These are phyloP conservation scores for Suillus placidus DNA, from an alignment of 768 basidiomycete genomes.

Conservation along the genomic window DNA sequence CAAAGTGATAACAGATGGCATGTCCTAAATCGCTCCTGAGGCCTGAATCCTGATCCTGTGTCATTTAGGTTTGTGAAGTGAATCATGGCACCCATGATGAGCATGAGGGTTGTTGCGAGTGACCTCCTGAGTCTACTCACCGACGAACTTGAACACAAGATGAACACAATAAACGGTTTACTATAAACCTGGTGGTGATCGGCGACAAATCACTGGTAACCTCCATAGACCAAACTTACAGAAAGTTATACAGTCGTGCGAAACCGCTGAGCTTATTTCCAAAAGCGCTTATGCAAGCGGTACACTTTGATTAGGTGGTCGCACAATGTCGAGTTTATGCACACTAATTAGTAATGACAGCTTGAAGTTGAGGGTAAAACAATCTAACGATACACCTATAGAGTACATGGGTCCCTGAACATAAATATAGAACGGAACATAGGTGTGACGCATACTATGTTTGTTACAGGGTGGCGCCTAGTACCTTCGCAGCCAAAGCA, in stretches of 20 bases:
- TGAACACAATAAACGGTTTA: neutral
- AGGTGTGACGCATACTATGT: neutral
- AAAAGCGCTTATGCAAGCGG: neutral
- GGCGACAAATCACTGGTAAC: neutral
- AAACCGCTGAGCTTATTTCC: neutral
- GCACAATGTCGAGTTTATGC: neutral
- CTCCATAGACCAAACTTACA: too few relatives aligned
- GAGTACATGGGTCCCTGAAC: neutral
- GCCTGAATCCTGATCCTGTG: neutral
- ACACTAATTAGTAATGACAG: neutral
- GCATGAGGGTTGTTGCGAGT: neutral
- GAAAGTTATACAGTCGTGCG: neutral
- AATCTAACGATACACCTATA: neutral
- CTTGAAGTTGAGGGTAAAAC: neutral
- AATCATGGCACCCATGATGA: neutral
- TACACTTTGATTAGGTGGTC: neutral
- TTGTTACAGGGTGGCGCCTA: slow-evolving; percentile 59
- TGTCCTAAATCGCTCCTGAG: neutral
- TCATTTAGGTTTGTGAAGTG: neutral
- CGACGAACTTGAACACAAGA: neutral
- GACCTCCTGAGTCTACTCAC: neutral
- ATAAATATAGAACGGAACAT: neutral
- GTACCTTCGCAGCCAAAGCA: slow-evolving; percentile 79
- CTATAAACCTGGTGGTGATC: neutral
- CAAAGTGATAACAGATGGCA: slow-evolving; percentile 2